These are phyloP conservation scores for Kodamaea fukazawae DNA, from an alignment of 805 yeast genomes.

Conservation along the genomic window DNA sequence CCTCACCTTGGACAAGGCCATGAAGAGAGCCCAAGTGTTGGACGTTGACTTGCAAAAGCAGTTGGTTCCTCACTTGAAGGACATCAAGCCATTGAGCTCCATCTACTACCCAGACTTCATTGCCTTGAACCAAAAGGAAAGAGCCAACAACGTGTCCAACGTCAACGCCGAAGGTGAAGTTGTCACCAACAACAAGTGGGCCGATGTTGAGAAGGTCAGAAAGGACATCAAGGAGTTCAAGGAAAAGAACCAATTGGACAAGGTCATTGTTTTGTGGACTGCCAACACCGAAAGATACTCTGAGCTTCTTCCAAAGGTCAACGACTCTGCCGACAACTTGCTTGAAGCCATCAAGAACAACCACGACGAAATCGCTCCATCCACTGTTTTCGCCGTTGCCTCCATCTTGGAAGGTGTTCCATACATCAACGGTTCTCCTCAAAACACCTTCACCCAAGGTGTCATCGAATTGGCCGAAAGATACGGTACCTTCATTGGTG, in stretches of 20 bases:
- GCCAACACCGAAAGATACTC: slow-evolving; percentile 96
- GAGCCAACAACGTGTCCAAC: slow-evolving; percentile 85
- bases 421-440: slow-evolving; percentile 95
- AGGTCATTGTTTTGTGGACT: slow-evolving; percentile 91
- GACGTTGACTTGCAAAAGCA: slow-evolving; percentile 81
- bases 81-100: slow-evolving; percentile 72
- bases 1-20: slow-evolving; percentile 68
- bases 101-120: slow-evolving; percentile 95
- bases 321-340: slow-evolving; percentile 83
- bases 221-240: slow-evolving; percentile 80
- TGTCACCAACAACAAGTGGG: slow-evolving; percentile 70
- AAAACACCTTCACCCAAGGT: slow-evolving; percentile 96
- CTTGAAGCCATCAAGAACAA: slow-evolving; percentile 69
- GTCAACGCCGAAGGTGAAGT: slow-evolving; percentile 49
- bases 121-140: slow-evolving; percentile 88
- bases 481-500: slow-evolving; percentile 78
- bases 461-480: slow-evolving; percentile 84
- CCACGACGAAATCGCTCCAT: slow-evolving; percentile 85
- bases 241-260: slow-evolving; percentile 66
- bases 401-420: slow-evolving; percentile 84
- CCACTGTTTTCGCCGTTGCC: slow-evolving; percentile 93
- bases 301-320: slow-evolving; percentile 72
- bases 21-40: slow-evolving; percentile 81
- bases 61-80: slow-evolving; percentile 60
- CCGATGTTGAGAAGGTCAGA: slow-evolving; percentile 83